Conservation (phyloP, 371 early-diverging fungal species). For the Mucor piriformis region DNA sequence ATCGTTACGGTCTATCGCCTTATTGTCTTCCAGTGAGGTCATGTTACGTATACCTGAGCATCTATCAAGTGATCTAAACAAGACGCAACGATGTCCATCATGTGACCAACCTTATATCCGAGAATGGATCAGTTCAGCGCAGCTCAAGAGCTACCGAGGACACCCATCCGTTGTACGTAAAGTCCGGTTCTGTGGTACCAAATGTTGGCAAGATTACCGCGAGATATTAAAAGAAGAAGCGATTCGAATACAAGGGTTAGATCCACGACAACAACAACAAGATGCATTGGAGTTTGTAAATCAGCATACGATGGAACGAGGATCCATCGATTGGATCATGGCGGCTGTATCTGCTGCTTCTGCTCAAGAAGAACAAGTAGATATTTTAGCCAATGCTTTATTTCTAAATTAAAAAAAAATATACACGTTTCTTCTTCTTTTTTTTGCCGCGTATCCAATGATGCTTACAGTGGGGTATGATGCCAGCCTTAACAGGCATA, state of each 20-base stretch:
- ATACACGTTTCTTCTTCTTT: slow-evolving; percentile 3
- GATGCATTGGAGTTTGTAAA: slow-evolving; percentile 8
- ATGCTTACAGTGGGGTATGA: too few relatives aligned
- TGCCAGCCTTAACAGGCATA: not conserved
- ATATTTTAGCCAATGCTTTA: slow-evolving; percentile 12
- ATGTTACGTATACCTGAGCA: slow-evolving; percentile 34
- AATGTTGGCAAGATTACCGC: slow-evolving; percentile 43
- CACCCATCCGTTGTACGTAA: slow-evolving; percentile 55
- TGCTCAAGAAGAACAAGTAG: slow-evolving; percentile 21
- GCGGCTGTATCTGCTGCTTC: slow-evolving; percentile 21
- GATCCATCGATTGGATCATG: slow-evolving; percentile 19
- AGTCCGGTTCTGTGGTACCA: slow-evolving; percentile 52
- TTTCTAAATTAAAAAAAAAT: not conserved
- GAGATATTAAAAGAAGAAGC: not conserved
- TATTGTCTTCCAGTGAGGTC: not conserved
- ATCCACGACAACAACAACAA: not conserved
- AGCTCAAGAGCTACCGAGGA: slow-evolving; percentile 51
- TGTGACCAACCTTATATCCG: slow-evolving; percentile 55
- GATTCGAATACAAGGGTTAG: slow-evolving; percentile 1
- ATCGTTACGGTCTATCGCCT: slow-evolving; percentile 25
- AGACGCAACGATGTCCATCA: slow-evolving; percentile 36
- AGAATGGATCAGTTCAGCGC: slow-evolving; percentile 64
- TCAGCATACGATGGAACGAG: slow-evolving; percentile 8
- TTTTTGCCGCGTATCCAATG: not conserved
- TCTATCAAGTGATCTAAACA: slow-evolving; percentile 37